Evolutionary conservation across 441 rosid species (phyloP).

Genomic region (Pelargonium cotyledonis): DNA sequence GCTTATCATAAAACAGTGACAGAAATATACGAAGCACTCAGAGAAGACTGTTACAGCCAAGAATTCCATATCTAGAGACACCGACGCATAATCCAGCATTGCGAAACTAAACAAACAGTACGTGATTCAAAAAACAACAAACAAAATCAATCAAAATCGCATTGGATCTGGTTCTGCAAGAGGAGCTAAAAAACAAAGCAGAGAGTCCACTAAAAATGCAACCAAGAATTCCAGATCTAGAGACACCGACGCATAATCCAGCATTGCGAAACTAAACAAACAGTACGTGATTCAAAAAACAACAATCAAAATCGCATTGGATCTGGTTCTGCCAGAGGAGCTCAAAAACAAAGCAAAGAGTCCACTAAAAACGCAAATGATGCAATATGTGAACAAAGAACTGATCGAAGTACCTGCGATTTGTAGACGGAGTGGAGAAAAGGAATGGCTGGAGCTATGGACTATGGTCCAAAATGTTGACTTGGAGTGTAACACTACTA

Average conservation of each 20-base stretch:
- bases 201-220: background rate
- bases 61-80: background rate
- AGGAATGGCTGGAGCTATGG: background rate
- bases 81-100: background rate
- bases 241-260: background rate
- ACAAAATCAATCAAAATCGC: background rate
- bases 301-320: background rate
- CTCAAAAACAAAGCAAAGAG: background rate
- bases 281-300: background rate
- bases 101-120: background rate
- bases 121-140: background rate
- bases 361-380: background rate
- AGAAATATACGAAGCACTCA: background rate
- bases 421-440: background rate
- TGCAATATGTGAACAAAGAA: background rate
- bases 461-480: no score
- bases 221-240: background rate
- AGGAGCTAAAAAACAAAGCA: background rate
- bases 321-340: background rate
- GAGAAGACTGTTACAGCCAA: background rate
- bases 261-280: background rate
- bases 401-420: conserved; percentile 2
- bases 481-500: no score
- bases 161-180: background rate
- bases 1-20: no score